These are phyloP conservation scores for Dissophora ornata DNA, from an alignment of 192 early-diverging fungal genomes.

Conservation along the genomic window DNA sequence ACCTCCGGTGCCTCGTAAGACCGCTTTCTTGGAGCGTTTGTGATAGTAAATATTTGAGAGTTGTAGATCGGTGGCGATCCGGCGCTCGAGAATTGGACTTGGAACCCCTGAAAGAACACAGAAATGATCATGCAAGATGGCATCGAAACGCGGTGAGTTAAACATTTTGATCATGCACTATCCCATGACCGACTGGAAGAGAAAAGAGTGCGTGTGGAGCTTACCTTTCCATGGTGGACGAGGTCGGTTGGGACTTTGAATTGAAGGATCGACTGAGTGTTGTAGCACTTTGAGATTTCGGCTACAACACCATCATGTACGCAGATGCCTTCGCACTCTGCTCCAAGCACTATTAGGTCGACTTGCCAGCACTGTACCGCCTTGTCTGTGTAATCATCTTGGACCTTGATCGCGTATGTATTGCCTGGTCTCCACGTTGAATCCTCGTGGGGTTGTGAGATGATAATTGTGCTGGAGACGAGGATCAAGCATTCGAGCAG, in stretches of 20 bases:
- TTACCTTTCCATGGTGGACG: constrained; percentile 36
- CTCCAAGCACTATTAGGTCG: constrained; percentile 26
- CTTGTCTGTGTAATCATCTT: constrained; percentile 8
- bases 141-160: no score
- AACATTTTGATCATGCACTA: neutral
- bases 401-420: constrained; percentile 19
- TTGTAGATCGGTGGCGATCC: constrained; percentile 19
- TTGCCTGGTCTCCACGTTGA: constrained; percentile 17
- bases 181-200: no score
- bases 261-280: neutral
- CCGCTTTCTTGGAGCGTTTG: neutral
- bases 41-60: constrained; percentile 27
- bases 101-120: constrained; percentile 16
- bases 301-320: constrained; percentile 24
- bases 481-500: neutral
- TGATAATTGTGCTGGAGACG: constrained; percentile 1
- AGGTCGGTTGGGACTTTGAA: constrained; percentile 31
- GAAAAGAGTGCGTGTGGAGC: neutral
- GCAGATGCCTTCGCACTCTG: constrained; percentile 22
- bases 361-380: constrained; percentile 21
- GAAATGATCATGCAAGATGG: neutral
- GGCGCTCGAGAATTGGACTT: constrained; percentile 29
- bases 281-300: constrained; percentile 11
- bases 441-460: constrained; percentile 11
- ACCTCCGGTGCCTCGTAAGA: neutral